phyloP scores from a whole-genome alignment of 768 basidiomycete species.

The Suillus decipiens region DNA sequence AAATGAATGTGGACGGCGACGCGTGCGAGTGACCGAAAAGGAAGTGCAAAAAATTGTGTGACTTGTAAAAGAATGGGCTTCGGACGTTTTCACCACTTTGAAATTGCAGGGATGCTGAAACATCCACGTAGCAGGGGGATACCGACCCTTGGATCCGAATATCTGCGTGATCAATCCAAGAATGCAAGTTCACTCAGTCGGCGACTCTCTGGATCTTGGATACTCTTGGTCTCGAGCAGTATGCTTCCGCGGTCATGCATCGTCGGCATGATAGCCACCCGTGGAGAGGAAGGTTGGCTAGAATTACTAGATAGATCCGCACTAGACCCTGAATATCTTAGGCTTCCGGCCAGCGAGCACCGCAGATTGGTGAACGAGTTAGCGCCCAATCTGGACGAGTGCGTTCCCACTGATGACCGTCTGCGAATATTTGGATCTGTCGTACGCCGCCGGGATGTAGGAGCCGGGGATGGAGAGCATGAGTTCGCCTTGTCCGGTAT shows the following conservation, averaged over 20 bases:
- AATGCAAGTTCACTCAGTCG: slow-evolving; percentile 75
- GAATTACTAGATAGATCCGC: slow-evolving; percentile 42
- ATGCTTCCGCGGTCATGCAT: slow-evolving; percentile 64
- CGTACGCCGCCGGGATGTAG: slow-evolving; percentile 20
- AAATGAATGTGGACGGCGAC: not conserved
- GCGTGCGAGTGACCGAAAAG: not conserved
- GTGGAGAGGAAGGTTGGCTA: slow-evolving; percentile 27
- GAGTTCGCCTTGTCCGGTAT: slow-evolving; percentile 19
- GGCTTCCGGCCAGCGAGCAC: slow-evolving; percentile 43
- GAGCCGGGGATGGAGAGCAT: not conserved
- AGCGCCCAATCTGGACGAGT: slow-evolving; percentile 33
- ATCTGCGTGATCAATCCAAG: slow-evolving; percentile 35
- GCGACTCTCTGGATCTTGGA: slow-evolving; percentile 69
- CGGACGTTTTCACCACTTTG: not conserved
- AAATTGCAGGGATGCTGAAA: not conserved
- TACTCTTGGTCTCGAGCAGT: slow-evolving; percentile 48
- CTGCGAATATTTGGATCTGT: slow-evolving; percentile 20
- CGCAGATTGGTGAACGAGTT: slow-evolving; percentile 47
- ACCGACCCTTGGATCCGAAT: slow-evolving; percentile 10
- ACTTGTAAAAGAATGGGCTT: not conserved
- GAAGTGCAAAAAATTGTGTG: not conserved
- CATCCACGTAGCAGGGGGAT: not conserved
- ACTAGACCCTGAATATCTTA: slow-evolving; percentile 24
- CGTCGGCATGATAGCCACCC: slow-evolving; percentile 54
- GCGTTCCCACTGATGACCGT: not conserved